A percentile compares a stretch with the other conserved stretches of the same genome.
Conservation (phyloP, 139 green algal species). For the Spirogloea muscicola region DNA sequence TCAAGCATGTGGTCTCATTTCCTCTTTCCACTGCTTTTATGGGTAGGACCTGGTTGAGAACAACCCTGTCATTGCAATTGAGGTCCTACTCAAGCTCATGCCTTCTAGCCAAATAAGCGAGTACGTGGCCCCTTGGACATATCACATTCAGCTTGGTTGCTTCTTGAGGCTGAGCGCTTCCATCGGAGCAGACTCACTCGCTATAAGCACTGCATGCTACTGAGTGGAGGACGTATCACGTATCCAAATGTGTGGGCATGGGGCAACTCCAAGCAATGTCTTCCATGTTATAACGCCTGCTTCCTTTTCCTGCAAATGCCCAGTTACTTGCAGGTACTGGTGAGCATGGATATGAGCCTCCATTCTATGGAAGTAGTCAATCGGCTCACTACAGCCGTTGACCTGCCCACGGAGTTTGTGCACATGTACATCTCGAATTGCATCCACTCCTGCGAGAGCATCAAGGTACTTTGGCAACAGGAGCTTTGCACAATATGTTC, state of each 20-base stretch:
- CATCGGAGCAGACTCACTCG: no score
- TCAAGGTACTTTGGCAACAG: no score
- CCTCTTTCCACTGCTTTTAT: conserved; percentile 17
- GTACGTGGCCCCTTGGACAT: no score
- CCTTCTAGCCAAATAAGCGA: conserved; percentile 43
- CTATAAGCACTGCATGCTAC: no score
- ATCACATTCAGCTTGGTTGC: no score
- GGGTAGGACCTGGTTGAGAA: conserved; percentile 68
- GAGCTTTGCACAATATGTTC: no score
- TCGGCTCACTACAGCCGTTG: conserved; percentile 62
- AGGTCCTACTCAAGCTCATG: conserved; percentile 55
- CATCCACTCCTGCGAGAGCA: conserved; percentile 70
- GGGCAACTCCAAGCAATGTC: no score
- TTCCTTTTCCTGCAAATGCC: no score
- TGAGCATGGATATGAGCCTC: conserved; percentile 66
- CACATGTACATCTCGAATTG: conserved; percentile 85
- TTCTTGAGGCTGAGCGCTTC: no score
- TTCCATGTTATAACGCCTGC: no score
- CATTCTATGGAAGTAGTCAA: conserved; percentile 90
- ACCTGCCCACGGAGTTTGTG: conserved; percentile 73
- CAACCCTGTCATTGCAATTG: conserved; percentile 63
- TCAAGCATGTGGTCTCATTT: conserved; percentile 14
- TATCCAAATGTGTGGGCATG: no score
- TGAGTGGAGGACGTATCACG: no score
- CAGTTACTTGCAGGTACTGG: conserved; percentile 56